A percentile compares a stretch with the other conserved stretches of the same genome.
phyloP scores from a whole-genome alignment of 495 filamentous ascomycete genomes.

The Neurospora sp. region DNA sequence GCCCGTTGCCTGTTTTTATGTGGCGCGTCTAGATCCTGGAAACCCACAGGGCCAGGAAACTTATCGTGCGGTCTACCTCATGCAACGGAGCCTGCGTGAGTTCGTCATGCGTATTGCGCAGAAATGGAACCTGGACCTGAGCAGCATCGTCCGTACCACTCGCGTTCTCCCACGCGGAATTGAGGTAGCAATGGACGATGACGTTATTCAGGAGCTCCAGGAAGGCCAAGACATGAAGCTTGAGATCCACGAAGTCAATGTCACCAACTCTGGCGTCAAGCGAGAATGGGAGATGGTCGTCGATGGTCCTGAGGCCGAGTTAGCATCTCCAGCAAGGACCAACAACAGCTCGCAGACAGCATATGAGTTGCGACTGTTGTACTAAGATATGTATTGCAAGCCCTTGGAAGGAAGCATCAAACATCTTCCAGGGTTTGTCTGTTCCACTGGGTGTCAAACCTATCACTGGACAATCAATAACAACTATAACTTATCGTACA shows the following conservation, averaged over 20 bases:
- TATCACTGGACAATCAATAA: not conserved
- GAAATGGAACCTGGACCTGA: conserved; percentile 70
- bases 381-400: conserved; percentile 19
- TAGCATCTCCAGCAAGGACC: conserved; percentile 25
- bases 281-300: conserved; percentile 45
- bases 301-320: conserved; percentile 31
- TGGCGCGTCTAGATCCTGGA: conserved; percentile 49
- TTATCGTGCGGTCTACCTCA: conserved; percentile 81
- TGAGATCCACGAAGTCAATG: conserved; percentile 33
- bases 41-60: conserved; percentile 48
- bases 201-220: conserved; percentile 71
- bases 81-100: conserved; percentile 59
- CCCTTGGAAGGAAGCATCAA: not conserved
- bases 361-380: conserved; percentile 40
- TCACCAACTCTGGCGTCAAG: conserved; percentile 24
- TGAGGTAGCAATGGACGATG: conserved; percentile 81
- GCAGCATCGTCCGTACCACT: conserved; percentile 56
- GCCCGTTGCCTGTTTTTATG: conserved; percentile 79
- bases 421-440: not conserved
- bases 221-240: conserved; percentile 85
- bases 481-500: not conserved
- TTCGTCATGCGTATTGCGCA: conserved; percentile 58
- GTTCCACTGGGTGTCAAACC: not conserved
- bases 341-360: conserved; percentile 11
- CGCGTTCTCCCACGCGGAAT: conserved; percentile 62